These are phyloP conservation scores for Epithele typhae DNA, from an alignment of 768 basidiomycete genomes.

Conservation along the genomic window DNA sequence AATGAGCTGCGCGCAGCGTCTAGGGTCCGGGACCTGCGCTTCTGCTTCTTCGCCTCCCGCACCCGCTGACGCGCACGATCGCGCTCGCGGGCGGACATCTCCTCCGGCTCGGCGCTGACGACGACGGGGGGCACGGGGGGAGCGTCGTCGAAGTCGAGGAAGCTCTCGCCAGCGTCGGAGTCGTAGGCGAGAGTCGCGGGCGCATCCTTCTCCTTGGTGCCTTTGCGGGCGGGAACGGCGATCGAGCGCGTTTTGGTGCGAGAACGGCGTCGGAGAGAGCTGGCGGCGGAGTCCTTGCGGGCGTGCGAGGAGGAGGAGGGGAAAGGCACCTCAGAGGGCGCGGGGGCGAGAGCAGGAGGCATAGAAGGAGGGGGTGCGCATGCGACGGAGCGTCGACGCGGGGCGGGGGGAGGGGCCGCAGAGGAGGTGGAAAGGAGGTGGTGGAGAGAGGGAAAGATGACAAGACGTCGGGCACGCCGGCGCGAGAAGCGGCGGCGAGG, in stretches of 20 bases:
- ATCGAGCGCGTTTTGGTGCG: slow-evolving; percentile 27
- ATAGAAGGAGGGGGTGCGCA: neutral
- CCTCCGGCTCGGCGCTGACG: slow-evolving; percentile 10
- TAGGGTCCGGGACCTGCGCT: slow-evolving; percentile 11
- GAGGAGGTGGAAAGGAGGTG: too few species aligned
- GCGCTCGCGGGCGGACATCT: slow-evolving; percentile 1
- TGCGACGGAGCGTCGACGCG: slow-evolving; percentile 16
- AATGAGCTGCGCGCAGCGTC: slow-evolving; percentile 1
- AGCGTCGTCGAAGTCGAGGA: slow-evolving; percentile 15
- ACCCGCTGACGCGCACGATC: too few species aligned
- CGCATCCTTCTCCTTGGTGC: slow-evolving; percentile 19
- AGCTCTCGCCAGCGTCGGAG: slow-evolving; percentile 13
- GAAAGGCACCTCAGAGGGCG: slow-evolving; percentile 1
- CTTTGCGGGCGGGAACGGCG: slow-evolving; percentile 12
- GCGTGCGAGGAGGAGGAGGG: slow-evolving; percentile 14
- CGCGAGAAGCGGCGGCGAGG: too few species aligned
- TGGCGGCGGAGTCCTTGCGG: slow-evolving; percentile 28
- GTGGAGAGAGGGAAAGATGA: too few species aligned
- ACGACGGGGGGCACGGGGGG: slow-evolving; percentile 12
- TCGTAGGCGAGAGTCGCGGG: too few species aligned
- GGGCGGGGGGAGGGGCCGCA: neutral
- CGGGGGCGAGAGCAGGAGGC: too few species aligned
- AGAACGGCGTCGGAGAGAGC: slow-evolving; percentile 28
- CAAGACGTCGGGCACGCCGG: too few species aligned
- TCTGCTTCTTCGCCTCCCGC: slow-evolving; percentile 5